Percentiles rank a stretch among this genome's conserved stretches.
Evolutionary conservation across 2,329 filamentous ascomycete species (phyloP).

Genomic region (Trichoderma sp.): DNA sequence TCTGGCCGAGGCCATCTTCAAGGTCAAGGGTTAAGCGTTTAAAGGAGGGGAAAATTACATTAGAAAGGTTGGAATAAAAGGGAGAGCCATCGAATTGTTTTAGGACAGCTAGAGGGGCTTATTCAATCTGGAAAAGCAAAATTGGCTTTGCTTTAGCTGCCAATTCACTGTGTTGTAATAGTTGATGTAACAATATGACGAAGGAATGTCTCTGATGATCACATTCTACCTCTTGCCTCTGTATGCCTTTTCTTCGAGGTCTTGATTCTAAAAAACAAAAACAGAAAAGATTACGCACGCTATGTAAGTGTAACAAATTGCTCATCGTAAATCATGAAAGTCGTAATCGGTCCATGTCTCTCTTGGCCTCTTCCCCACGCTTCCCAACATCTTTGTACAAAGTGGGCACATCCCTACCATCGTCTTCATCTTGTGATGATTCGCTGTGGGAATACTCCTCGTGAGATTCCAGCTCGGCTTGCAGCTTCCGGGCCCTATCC

Average conservation of each 20-base stretch:
- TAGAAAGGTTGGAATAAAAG: neutral
- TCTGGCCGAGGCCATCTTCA: constrained; percentile 81
- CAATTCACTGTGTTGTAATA: neutral
- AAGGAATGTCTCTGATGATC: constrained; percentile 14
- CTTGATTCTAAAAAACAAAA: neutral
- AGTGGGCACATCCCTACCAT: constrained; percentile 56
- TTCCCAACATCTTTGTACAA: constrained; percentile 52
- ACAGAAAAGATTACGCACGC: neutral
- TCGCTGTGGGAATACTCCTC: constrained; percentile 45
- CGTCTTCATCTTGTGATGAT: constrained; percentile 38
- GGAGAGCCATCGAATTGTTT: neutral
- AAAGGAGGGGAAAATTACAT: neutral
- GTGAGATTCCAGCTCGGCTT: constrained; percentile 51
- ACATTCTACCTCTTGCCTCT: neutral
- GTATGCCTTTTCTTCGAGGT: neutral
- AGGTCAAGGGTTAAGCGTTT: constrained; percentile 66
- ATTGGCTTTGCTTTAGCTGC: neutral
- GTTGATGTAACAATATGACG: constrained; percentile 23
- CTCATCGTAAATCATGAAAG: neutral
- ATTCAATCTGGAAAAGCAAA: neutral
- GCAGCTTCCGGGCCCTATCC: constrained; percentile 45
- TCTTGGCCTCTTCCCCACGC: constrained; percentile 51
- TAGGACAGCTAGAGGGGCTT: neutral
- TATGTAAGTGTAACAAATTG: neutral
- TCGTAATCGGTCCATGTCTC: constrained; percentile 45